Evolutionary conservation across 768 basidiomycete genomes (phyloP).

Genomic region (Baorangia bicolor): DNA sequence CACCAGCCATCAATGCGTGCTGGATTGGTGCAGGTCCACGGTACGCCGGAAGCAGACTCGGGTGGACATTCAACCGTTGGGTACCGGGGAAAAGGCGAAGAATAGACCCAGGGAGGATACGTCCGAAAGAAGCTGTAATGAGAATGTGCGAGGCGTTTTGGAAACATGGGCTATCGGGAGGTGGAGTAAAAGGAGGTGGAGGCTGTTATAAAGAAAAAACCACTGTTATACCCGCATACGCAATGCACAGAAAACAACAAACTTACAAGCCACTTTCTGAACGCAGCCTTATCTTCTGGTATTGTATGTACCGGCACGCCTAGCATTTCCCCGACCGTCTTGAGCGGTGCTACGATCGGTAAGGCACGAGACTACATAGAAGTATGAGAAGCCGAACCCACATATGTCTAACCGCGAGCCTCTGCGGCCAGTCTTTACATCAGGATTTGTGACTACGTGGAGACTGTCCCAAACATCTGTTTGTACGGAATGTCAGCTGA

Average conservation of each 20-base stretch:
- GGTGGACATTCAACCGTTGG: slow-evolving; percentile 82
- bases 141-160: slow-evolving; percentile 53
- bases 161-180: background rate
- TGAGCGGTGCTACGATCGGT: slow-evolving; percentile 62
- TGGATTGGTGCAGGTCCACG: slow-evolving; percentile 94
- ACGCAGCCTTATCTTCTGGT: slow-evolving; percentile 56
- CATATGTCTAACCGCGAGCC: slow-evolving; percentile 56
- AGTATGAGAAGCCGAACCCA: slow-evolving; percentile 23
- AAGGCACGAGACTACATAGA: background rate
- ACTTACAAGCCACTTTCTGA: slow-evolving; percentile 64
- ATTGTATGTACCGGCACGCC: slow-evolving; percentile 58
- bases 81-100: slow-evolving; percentile 58
- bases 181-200: slow-evolving; percentile 37
- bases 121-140: slow-evolving; percentile 89
- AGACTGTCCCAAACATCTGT: slow-evolving; percentile 78
- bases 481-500: slow-evolving; percentile 11
- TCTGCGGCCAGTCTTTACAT: slow-evolving; percentile 61
- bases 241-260: background rate
- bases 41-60: slow-evolving; percentile 81
- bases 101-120: slow-evolving; percentile 66
- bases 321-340: slow-evolving; percentile 52
- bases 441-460: slow-evolving; percentile 69
- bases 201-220: slow-evolving; percentile 37
- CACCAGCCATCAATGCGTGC: slow-evolving; percentile 68
- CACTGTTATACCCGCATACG: background rate